Evolutionary conservation across 176 grass and related monocot genomes (phyloP).

Genomic region (Musa beccarii): DNA sequence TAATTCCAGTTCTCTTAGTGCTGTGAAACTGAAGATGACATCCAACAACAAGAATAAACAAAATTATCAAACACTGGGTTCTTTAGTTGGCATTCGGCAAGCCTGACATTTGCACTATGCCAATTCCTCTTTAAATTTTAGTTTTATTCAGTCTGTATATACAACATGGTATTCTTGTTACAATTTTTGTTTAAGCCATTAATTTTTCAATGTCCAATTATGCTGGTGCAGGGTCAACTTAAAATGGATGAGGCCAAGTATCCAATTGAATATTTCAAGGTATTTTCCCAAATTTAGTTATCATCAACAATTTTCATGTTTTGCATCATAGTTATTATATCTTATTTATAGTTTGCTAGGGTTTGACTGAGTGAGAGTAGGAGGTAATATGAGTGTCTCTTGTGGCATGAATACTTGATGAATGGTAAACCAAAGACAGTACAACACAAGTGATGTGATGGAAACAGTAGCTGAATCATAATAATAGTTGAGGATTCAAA

Average conservation of each 20-base stretch:
- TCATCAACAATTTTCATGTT: not conserved
- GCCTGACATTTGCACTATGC: not conserved
- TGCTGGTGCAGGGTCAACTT: slow-evolving; percentile 76
- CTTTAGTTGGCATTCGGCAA: not conserved
- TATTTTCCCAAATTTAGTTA: slow-evolving; percentile 15
- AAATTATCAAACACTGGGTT: not conserved
- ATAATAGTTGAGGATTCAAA: no score
- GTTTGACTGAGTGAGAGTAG: no score
- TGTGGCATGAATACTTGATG: no score
- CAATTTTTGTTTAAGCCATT: not conserved
- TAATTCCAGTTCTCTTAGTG: not conserved
- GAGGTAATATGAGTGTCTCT: no score
- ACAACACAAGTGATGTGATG: no score
- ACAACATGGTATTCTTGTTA: not conserved
- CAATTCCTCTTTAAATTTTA: not conserved
- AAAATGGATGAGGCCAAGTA: slow-evolving; percentile 76
- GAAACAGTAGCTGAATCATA: no score
- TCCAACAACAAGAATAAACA: not conserved
- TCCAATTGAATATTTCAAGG: slow-evolving; percentile 89
- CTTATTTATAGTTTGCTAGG: not conserved
- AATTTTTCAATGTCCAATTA: not conserved
- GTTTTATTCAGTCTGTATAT: not conserved
- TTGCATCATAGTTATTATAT: not conserved
- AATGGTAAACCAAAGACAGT: no score
- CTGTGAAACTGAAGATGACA: not conserved